Conservation (phyloP, 495 filamentous ascomycete genomes). For the Melanomma pulvis-pyrius region DNA sequence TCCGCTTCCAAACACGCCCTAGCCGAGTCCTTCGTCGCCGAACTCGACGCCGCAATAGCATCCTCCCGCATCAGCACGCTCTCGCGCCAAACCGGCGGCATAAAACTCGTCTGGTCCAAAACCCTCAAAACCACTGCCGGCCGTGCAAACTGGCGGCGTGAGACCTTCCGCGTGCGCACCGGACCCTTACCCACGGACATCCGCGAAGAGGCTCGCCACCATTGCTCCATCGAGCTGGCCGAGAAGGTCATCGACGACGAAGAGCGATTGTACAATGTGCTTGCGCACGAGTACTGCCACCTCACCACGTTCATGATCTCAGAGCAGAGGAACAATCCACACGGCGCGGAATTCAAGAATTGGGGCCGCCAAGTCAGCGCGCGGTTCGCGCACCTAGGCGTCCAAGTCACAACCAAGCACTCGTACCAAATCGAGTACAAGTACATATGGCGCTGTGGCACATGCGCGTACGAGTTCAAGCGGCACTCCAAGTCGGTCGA, state of each 20-base stretch:
- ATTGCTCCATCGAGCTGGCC: slow-evolving; percentile 83
- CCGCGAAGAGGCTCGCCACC: slow-evolving; percentile 53
- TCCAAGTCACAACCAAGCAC: slow-evolving; percentile 85
- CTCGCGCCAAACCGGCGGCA: slow-evolving; percentile 69
- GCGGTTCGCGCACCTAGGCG: slow-evolving; percentile 54
- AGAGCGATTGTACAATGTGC: slow-evolving; percentile 76
- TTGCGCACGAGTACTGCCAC: slow-evolving; percentile 96
- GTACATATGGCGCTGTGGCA: slow-evolving; percentile 81
- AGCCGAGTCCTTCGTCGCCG: slow-evolving; percentile 67
- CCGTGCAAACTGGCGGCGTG: slow-evolving; percentile 77
- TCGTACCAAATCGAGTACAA: slow-evolving; percentile 85
- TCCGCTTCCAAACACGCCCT: slow-evolving; percentile 65
- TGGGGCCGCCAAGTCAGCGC: slow-evolving; percentile 60
- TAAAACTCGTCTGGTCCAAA: slow-evolving; percentile 80
- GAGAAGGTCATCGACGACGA: slow-evolving; percentile 77
- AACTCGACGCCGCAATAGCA: slow-evolving; percentile 72
- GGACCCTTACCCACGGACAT: slow-evolving; percentile 38
- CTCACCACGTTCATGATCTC: slow-evolving; percentile 83
- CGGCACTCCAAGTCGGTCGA: slow-evolving; percentile 85
- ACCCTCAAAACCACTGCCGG: slow-evolving; percentile 86
- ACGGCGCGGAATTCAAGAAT: slow-evolving; percentile 80
- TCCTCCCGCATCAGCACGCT: slow-evolving; percentile 62
- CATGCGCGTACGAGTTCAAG: slow-evolving; percentile 68
- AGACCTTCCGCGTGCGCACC: slow-evolving; percentile 49
- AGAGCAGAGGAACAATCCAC: slow-evolving; percentile 67